These are phyloP conservation scores for Xylaria sp. DNA, from an alignment of 2,329 filamentous ascomycete genomes.

Conservation along the genomic window DNA sequence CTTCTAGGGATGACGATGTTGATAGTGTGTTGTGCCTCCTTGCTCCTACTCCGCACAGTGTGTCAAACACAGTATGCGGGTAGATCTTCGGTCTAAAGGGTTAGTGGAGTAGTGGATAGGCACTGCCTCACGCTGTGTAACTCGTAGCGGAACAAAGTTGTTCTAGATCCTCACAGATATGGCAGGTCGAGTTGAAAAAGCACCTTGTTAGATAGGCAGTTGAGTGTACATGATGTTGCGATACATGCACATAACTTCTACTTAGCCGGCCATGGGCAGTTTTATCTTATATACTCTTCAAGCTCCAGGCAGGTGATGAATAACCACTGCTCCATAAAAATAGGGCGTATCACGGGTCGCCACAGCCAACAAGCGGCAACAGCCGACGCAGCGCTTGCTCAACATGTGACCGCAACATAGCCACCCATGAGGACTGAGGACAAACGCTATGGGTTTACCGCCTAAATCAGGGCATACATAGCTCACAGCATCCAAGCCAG, in stretches of 20 bases:
- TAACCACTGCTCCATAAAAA: slow-evolving; percentile 1
- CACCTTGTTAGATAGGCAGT: neutral
- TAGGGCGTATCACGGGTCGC: slow-evolving; percentile 11
- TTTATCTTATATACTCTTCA: neutral
- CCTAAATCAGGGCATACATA: neutral
- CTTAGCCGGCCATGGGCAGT: too few species aligned
- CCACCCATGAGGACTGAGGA: slow-evolving; percentile 6
- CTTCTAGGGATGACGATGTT: neutral
- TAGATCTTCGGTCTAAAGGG: neutral
- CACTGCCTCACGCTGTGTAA: slow-evolving; percentile 10
- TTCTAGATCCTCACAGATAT: neutral
- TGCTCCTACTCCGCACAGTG: neutral
- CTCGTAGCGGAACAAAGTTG: neutral
- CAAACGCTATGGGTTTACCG: neutral
- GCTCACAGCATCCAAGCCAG: neutral
- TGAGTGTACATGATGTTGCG: neutral
- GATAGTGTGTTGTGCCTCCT: neutral
- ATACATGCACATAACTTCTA: neutral
- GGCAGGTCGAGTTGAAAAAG: neutral
- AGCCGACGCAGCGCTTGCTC: neutral
- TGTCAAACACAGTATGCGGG: neutral
- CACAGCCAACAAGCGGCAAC: neutral
- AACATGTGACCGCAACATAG: slow-evolving; percentile 34
- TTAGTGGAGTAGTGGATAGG: neutral
- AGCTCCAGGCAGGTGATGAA: slow-evolving; percentile 3